phyloP scores from a whole-genome alignment of 441 rosid species.

The Erysimum cheiri region DNA sequence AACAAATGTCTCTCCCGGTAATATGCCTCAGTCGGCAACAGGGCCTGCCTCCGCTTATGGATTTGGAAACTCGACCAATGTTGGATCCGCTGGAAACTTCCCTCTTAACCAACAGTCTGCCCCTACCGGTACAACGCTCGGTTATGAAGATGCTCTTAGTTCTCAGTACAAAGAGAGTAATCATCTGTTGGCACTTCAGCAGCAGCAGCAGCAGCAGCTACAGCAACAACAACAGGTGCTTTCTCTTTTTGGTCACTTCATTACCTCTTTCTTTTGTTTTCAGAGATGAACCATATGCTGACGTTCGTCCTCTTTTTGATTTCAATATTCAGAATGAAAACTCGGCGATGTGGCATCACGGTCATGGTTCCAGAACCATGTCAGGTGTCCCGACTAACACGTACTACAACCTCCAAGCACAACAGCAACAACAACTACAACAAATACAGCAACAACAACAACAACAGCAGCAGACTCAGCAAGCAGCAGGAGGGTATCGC shows the following conservation, averaged over 20 bases:
- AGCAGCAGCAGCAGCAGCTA: slow-evolving; percentile 45
- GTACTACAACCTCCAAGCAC: slow-evolving; percentile 89
- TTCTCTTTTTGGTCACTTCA: not conserved
- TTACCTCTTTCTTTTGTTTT: not conserved
- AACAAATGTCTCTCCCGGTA: slow-evolving; percentile 53
- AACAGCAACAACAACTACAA: slow-evolving; percentile 58
- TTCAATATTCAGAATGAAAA: slow-evolving; percentile 70
- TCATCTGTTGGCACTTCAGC: slow-evolving; percentile 84
- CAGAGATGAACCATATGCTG: not conserved
- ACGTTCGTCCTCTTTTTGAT: slow-evolving; percentile 22
- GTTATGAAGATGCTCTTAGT: slow-evolving; percentile 77
- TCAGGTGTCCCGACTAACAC: slow-evolving; percentile 77
- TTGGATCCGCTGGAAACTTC: slow-evolving; percentile 69
- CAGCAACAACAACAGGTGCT: slow-evolving; percentile 47
- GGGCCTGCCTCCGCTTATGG: slow-evolving; percentile 91
- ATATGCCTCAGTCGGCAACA: slow-evolving; percentile 84
- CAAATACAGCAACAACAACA: slow-evolving; percentile 47
- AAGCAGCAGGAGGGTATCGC: slow-evolving; percentile 65
- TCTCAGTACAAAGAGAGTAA: slow-evolving; percentile 88
- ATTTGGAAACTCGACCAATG: slow-evolving; percentile 73
- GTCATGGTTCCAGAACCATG: slow-evolving; percentile 81
- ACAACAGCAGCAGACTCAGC: slow-evolving; percentile 39
- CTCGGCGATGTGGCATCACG: slow-evolving; percentile 90
- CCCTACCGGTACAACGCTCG: slow-evolving; percentile 67
- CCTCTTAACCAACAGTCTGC: slow-evolving; percentile 73